Percentiles rank a stretch among this genome's conserved stretches.
Evolutionary conservation across 2,329 filamentous ascomycete species (phyloP).

Genomic region (Colletotrichum sp.): DNA sequence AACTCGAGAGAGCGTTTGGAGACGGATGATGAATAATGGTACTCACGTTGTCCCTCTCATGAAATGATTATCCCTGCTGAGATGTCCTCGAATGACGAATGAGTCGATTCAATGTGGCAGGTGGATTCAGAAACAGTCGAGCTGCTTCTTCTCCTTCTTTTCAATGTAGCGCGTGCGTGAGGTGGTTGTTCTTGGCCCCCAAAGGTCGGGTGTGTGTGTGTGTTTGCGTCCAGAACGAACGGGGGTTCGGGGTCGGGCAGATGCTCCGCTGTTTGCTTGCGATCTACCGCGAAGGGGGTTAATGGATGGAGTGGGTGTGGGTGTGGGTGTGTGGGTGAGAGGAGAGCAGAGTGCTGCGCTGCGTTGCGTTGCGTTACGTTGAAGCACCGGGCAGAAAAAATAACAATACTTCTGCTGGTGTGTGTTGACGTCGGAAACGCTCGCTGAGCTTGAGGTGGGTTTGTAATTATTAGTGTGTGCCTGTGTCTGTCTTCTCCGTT

Average conservation of each 20-base stretch:
- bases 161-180: neutral
- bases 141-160: neutral
- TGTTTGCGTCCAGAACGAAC: slow-evolving; percentile 1
- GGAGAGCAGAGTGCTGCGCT: neutral
- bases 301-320: neutral
- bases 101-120: neutral
- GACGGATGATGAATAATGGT: neutral
- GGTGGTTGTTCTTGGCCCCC: neutral
- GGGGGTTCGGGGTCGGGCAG: neutral
- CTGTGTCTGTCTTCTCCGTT: neutral
- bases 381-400: neutral
- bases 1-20: slow-evolving; percentile 3
- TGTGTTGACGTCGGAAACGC: neutral
- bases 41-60: neutral
- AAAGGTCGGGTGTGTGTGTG: neutral
- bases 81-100: neutral
- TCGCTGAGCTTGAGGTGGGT: neutral
- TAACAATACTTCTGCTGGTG: neutral
- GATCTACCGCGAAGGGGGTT: slow-evolving; percentile 3
- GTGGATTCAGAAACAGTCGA: neutral
- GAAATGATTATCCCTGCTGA: neutral
- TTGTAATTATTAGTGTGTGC: neutral
- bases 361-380: neutral
- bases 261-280: slow-evolving; percentile 1
- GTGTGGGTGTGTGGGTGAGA: neutral